Evolutionary conservation across 805 yeast species (phyloP).

Genomic region (Candida suzukii): DNA sequence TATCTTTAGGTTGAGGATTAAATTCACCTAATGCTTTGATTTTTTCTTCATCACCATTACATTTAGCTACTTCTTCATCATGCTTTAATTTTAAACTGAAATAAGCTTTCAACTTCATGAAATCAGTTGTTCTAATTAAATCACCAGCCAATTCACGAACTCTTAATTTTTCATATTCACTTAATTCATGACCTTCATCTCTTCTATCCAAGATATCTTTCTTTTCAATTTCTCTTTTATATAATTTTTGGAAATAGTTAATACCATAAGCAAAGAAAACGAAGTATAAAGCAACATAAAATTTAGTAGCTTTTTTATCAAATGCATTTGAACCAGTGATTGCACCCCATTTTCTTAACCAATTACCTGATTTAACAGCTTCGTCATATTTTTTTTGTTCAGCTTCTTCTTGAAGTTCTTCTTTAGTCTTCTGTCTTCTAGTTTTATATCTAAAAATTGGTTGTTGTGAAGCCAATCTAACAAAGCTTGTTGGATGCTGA

Average conservation of each 20-base stretch:
- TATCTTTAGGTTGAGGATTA: slow-evolving; percentile 29
- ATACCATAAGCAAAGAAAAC: slow-evolving; percentile 52
- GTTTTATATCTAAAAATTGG: slow-evolving; percentile 23
- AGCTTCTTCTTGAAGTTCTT: slow-evolving; percentile 20
- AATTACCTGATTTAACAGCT: slow-evolving; percentile 26
- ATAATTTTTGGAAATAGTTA: slow-evolving; percentile 60
- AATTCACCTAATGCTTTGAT: slow-evolving; percentile 13
- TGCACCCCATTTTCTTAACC: slow-evolving; percentile 44
- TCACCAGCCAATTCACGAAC: slow-evolving; percentile 53
- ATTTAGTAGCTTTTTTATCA: slow-evolving; percentile 55
- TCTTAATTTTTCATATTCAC: slow-evolving; percentile 60
- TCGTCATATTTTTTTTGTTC: slow-evolving; percentile 22
- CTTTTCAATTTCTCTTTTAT: slow-evolving; percentile 56
- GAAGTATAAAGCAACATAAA: slow-evolving; percentile 53
- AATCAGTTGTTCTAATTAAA: slow-evolving; percentile 57
- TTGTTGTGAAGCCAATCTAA: neutral
- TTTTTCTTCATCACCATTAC: slow-evolving; percentile 12
- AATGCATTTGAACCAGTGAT: slow-evolving; percentile 47
- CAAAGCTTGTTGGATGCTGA: neutral
- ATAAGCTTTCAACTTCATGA: slow-evolving; percentile 52
- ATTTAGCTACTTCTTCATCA: slow-evolving; percentile 9
- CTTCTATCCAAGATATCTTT: slow-evolving; percentile 22
- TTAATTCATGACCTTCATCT: slow-evolving; percentile 30
- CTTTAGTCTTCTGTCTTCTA: slow-evolving; percentile 20
- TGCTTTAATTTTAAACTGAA: slow-evolving; percentile 39